phyloP scores from a whole-genome alignment of 164 flowering plant species.

The Stephania japonica region DNA sequence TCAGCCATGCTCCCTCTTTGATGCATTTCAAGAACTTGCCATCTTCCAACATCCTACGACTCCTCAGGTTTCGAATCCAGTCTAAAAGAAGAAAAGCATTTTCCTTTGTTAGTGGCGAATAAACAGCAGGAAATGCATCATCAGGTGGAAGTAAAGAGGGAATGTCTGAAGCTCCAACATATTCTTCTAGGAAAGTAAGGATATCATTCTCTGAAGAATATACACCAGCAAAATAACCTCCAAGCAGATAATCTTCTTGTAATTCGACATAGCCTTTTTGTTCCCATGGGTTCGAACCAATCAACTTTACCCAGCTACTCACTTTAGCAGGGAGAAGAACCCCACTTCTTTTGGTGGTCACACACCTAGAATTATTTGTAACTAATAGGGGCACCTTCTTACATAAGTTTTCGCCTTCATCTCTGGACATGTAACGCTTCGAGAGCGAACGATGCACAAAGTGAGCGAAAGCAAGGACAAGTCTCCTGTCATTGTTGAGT shows the following conservation, averaged over 20 bases:
- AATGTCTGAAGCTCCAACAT: constrained; percentile 43
- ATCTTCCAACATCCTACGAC: constrained; percentile 17
- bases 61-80: constrained; percentile 38
- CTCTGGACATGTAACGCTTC: constrained; percentile 14
- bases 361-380: constrained; percentile 35
- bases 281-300: constrained; percentile 59
- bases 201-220: constrained; percentile 23
- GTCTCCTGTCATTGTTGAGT: constrained; percentile 16
- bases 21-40: constrained; percentile 41
- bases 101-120: constrained; percentile 40
- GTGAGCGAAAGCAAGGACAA: constrained; percentile 30
- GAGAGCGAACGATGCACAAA: constrained; percentile 40
- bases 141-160: constrained; percentile 53
- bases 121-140: constrained; percentile 31
- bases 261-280: constrained; percentile 38
- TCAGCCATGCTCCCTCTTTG: constrained; percentile 54
- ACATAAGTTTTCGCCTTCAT: constrained; percentile 25
- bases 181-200: constrained; percentile 26
- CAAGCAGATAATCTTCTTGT: constrained; percentile 39
- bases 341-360: constrained; percentile 17
- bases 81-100: constrained; percentile 47
- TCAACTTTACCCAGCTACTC: constrained; percentile 49
- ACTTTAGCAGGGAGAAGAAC: constrained; percentile 61
- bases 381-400: constrained; percentile 39
- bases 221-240: constrained; percentile 30